Conservation (phyloP, 306 rosid genomes). For the Lathyrus sativus region DNA sequence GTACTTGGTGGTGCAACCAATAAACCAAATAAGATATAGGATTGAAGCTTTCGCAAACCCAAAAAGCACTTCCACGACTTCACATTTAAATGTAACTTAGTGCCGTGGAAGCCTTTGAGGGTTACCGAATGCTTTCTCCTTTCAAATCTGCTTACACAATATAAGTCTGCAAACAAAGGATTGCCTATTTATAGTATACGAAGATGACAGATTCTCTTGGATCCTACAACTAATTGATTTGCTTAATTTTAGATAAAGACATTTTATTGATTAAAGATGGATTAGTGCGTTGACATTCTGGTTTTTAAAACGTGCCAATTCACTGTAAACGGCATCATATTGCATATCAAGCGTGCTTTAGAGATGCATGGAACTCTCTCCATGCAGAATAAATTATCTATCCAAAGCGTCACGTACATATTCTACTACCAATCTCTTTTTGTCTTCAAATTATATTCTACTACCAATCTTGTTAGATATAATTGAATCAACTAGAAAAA, state of each 20-base stretch:
- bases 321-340: background rate
- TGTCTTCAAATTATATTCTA: no score
- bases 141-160: background rate
- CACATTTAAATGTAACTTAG: background rate
- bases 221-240: slow-evolving; percentile 22
- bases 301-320: background rate
- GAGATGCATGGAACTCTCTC: slow-evolving; percentile 14
- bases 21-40: background rate
- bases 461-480: no score
- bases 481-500: no score
- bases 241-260: slow-evolving; percentile 29
- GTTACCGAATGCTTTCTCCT: slow-evolving; percentile 33
- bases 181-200: slow-evolving; percentile 27
- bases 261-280: slow-evolving; percentile 13
- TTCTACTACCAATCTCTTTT: no score
- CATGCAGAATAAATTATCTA: no score
- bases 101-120: slow-evolving; percentile 39
- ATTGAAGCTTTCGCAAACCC: background rate
- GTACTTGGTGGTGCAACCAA: background rate
- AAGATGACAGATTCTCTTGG: background rate
- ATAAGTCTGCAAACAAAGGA: background rate
- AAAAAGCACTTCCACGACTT: background rate
- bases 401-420: no score
- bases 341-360: background rate
- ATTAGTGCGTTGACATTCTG: slow-evolving; percentile 42